These are phyloP conservation scores for Glebionis coronaria DNA, from an alignment of 129 eudicot species.

Conservation along the genomic window DNA sequence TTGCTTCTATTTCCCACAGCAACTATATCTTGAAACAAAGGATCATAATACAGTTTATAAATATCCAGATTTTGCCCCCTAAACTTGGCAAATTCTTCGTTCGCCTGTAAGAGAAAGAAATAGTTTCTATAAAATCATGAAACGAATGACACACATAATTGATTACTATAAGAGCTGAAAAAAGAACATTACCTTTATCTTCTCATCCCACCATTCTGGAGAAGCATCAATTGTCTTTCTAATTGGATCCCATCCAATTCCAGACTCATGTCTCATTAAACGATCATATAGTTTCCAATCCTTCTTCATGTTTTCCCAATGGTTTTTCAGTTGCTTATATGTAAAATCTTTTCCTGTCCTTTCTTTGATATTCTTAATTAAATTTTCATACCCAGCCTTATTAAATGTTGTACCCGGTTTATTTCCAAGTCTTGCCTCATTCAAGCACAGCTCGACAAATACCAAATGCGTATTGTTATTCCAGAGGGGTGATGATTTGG, in stretches of 20 bases:
- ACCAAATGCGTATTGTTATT: neutral
- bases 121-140: too few species aligned
- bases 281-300: too few species aligned
- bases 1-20: neutral
- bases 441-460: constrained; percentile 2
- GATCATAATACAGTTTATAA: neutral
- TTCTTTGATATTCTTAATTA: neutral
- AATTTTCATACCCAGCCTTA: neutral
- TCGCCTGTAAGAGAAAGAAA: too few species aligned
- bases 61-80: neutral
- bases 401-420: constrained; percentile 4
- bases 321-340: neutral
- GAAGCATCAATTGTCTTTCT: too few species aligned
- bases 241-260: too few species aligned
- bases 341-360: neutral
- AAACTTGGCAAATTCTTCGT: neutral
- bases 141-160: too few species aligned
- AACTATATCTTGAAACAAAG: too few species aligned
- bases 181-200: too few species aligned
- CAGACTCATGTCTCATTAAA: too few species aligned
- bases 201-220: too few species aligned
- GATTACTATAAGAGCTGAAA: neutral
- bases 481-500: neutral
- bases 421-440: neutral
- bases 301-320: too few species aligned